Evolutionary conservation across 164 flowering plant species (phyloP), one percentile per base, ranked within the genome.

Genomic region (Liriodendron chinense): DNA sequence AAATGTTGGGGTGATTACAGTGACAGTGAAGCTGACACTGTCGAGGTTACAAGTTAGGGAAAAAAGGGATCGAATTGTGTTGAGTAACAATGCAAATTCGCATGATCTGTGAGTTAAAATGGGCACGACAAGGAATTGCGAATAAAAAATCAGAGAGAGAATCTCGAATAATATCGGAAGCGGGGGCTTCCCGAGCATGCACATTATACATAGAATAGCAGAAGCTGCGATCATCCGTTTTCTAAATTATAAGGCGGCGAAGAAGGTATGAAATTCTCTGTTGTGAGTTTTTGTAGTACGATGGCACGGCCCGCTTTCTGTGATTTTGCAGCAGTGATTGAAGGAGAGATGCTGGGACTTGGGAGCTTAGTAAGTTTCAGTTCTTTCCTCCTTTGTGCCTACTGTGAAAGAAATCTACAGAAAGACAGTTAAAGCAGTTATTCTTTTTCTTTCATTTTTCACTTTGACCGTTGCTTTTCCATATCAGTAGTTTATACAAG

Each of bases 1-100:
- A 91, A 92, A 78, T 79, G 93, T 56, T 94, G 98, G 95, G 98
- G 93, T 78, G 98, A 92, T 76, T 90, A 89, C 82, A 91, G 92
- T 71, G 94, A 91, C 75, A 80, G 81, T 72, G 97, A 92, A 86
- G 77, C 87, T 71, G 94, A 93, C 72, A 74, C 72, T 74, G 83
- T 85, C 78, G 88, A 89, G 78, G 85, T 84, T 71, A 62, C 78
- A 63, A 81, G 87, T 74, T 90, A 74, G 86, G 5, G 43, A 34
- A 34, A 74, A 16, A 26, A 67, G 59, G 69, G 70, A 3, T n/a
- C 1, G 14, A 34, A 4, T 34, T 69, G 23, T 8, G 56, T 69
- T 9, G 25, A 12, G 62, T 22, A 71, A 70, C 47, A 9, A 7
- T 7, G 43, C 25, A 64, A 64, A 20, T 64, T 70, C 25, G 5